Evolutionary conservation across 768 basidiomycete genomes (phyloP).

Genomic region (Tricholoma furcatifolium): DNA sequence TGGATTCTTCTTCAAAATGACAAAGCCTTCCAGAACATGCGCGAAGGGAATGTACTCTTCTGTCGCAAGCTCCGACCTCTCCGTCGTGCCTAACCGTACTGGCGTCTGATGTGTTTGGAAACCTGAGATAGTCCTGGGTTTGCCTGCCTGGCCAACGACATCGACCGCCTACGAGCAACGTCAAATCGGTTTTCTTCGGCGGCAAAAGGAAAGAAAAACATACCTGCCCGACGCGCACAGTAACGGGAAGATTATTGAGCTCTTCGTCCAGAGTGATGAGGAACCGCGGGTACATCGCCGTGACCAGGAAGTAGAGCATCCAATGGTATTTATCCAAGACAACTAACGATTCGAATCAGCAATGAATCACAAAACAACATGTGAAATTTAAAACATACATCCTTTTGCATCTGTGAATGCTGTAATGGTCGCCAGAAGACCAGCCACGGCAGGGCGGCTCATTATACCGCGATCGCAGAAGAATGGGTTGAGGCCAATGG

Average conservation of each 20-base stretch:
- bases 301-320: conserved; percentile 96
- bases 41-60: conserved; percentile 95
- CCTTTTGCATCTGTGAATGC: conserved; percentile 93
- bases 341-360: conserved; percentile 47
- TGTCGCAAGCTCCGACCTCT: conserved; percentile 93
- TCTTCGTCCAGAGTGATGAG: conserved; percentile 95
- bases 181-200: not conserved
- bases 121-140: conserved; percentile 92
- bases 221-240: conserved; percentile 92
- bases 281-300: conserved; percentile 98
- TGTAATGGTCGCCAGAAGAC: conserved; percentile 81
- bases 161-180: conserved; percentile 73
- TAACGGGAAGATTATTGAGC: conserved; percentile 81
- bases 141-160: conserved; percentile 96
- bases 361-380: not conserved
- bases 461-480: conserved; percentile 90
- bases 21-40: conserved; percentile 89
- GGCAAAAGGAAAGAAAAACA: conserved; percentile 17
- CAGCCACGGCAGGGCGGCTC: conserved; percentile 86
- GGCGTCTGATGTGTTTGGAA: conserved; percentile 99
- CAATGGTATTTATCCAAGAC: conserved; percentile 95
- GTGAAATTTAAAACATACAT: conserved; percentile 56
- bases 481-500: conserved; percentile 96
- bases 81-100: conserved; percentile 91
- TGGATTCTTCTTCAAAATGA: conserved; percentile 89